Evolutionary conservation across 108 stramenopile species (phyloP).

Genomic region (Parietichytrium sp.): DNA sequence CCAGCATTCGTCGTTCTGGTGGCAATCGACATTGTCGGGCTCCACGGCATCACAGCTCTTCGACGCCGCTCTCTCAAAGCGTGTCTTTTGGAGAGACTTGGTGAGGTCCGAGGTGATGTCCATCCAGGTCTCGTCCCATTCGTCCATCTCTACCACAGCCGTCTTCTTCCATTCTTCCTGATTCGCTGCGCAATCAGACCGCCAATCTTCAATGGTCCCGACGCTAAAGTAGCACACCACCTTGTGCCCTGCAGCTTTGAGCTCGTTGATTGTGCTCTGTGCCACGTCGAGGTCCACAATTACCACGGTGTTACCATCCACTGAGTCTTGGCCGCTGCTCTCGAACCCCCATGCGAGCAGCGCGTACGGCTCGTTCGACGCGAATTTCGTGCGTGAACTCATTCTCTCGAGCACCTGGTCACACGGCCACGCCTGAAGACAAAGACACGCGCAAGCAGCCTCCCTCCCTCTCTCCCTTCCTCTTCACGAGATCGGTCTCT

Average conservation of each 20-base stretch:
- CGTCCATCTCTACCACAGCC: background rate
- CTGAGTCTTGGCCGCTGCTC: background rate
- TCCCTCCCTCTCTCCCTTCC: too few relatives aligned
- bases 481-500: too few relatives aligned
- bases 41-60: background rate
- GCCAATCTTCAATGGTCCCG: background rate
- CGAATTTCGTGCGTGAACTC: too few relatives aligned
- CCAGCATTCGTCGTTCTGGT: background rate
- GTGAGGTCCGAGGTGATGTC: background rate
- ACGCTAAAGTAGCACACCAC: constrained; percentile 27
- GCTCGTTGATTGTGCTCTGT: background rate
- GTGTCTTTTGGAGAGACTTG: background rate
- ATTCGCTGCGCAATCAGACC: background rate
- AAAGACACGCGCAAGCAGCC: too few relatives aligned
- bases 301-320: background rate
- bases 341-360: background rate
- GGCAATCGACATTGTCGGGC: constrained; percentile 19
- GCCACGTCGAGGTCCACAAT: constrained; percentile 6
- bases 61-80: background rate
- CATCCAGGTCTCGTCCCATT: constrained; percentile 35
- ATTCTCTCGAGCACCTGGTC: too few relatives aligned
- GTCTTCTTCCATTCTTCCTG: background rate
- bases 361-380: background rate
- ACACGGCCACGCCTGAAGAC: too few relatives aligned
- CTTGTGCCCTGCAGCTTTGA: background rate